phyloP scores from a whole-genome alignment of 768 basidiomycete species.

The Paxillus ammoniavirescens region DNA sequence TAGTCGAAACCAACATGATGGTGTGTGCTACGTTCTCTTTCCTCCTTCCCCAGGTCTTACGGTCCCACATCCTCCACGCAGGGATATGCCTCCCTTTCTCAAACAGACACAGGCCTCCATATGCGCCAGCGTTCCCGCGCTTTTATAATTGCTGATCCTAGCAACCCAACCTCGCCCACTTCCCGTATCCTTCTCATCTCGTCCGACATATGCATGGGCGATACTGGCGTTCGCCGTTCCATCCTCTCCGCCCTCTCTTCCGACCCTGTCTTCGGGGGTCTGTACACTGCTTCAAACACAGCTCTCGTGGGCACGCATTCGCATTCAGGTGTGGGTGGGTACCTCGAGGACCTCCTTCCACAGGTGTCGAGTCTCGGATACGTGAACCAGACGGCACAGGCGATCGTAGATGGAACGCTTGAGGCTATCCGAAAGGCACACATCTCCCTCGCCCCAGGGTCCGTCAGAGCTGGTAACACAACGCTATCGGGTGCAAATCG shows the following conservation, averaged over 20 bases:
- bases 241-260: slow-evolving; percentile 58
- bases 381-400: slow-evolving; percentile 67
- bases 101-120: slow-evolving; percentile 74
- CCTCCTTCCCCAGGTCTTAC: background rate
- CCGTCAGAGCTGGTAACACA: slow-evolving; percentile 63
- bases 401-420: slow-evolving; percentile 69
- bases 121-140: slow-evolving; percentile 79
- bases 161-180: slow-evolving; percentile 34
- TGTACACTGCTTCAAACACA: slow-evolving; percentile 70
- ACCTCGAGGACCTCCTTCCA: slow-evolving; percentile 75
- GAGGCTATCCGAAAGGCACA: slow-evolving; percentile 70
- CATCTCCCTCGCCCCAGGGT: slow-evolving; percentile 55
- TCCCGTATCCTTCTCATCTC: slow-evolving; percentile 75
- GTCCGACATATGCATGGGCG: slow-evolving; percentile 84
- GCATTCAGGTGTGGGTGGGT: slow-evolving; percentile 78
- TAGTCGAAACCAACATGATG: slow-evolving; percentile 86
- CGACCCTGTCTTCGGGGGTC: slow-evolving; percentile 47
- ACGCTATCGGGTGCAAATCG: slow-evolving; percentile 67
- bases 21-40: slow-evolving; percentile 30
- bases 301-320: slow-evolving; percentile 75
- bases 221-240: slow-evolving; percentile 68
- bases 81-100: slow-evolving; percentile 66
- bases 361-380: slow-evolving; percentile 75
- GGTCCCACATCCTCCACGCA: slow-evolving; percentile 17
- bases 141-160: slow-evolving; percentile 62